Conservation (phyloP, 371 early-diverging fungal genomes). For the Mortierella polycephala region DNA sequence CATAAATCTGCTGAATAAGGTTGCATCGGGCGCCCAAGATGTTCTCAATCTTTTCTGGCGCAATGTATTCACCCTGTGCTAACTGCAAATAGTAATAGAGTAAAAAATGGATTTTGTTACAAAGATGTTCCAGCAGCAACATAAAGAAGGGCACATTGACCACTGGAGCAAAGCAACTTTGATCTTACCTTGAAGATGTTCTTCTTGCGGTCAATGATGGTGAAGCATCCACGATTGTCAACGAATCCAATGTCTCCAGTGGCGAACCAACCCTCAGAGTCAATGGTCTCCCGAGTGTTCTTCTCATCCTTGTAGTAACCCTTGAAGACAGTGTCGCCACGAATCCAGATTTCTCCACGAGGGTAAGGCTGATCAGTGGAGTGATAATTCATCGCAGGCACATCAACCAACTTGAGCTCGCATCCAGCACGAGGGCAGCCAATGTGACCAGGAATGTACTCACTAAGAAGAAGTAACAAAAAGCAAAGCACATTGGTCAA, state of each 20-base stretch:
- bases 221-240: constrained; percentile 79
- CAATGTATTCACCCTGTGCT: constrained; percentile 96
- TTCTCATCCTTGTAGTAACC: constrained; percentile 91
- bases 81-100: constrained; percentile 27
- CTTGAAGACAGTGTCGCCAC: constrained; percentile 85
- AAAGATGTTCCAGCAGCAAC: background rate
- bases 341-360: constrained; percentile 91
- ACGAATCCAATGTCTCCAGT: constrained; percentile 94
- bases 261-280: constrained; percentile 91
- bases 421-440: constrained; percentile 69
- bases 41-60: constrained; percentile 90
- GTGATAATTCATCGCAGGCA: constrained; percentile 91
- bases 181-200: constrained; percentile 91
- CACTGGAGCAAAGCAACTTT: background rate
- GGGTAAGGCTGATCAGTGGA: constrained; percentile 80
- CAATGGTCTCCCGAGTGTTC: constrained; percentile 84
- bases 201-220: constrained; percentile 97
- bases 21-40: constrained; percentile 55
- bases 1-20: constrained; percentile 70
- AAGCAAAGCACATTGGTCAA: background rate
- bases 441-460: constrained; percentile 76
- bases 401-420: constrained; percentile 90
- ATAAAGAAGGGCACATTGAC: background rate
- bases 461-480: constrained; percentile 33
- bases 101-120: background rate